Conservation (phyloP, 2,329 filamentous ascomycete genomes). For the Metarhizium brunneum region DNA sequence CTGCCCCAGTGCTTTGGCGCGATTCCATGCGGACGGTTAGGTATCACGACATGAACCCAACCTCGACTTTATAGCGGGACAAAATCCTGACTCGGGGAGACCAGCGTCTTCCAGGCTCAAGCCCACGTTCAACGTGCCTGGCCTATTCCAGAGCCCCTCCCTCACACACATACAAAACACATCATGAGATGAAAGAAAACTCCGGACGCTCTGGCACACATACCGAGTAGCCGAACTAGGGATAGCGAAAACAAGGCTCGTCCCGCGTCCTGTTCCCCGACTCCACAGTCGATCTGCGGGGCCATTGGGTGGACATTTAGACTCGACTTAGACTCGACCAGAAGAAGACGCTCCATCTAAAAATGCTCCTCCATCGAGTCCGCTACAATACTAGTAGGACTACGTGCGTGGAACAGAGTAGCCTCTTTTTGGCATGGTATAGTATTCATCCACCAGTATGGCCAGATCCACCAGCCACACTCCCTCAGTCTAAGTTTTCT, state of each 20-base stretch:
- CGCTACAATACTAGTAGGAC: background rate
- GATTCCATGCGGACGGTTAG: slow-evolving; percentile 1
- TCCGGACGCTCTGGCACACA: background rate
- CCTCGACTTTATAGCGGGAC: background rate
- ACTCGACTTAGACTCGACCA: no score
- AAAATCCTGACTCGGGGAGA: background rate
- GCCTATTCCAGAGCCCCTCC: no score
- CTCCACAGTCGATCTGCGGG: background rate
- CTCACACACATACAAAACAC: background rate
- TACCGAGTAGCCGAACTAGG: background rate
- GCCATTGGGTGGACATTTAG: background rate
- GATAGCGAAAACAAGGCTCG: background rate
- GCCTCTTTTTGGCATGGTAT: background rate
- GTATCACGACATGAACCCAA: slow-evolving; percentile 7
- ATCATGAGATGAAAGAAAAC: background rate
- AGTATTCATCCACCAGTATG: background rate
- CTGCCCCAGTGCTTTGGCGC: background rate
- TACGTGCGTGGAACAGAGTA: background rate
- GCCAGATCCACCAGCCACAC: background rate
- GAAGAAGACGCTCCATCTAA: no score
- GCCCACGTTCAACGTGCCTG: no score
- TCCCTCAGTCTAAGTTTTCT: background rate
- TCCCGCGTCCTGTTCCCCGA: slow-evolving; percentile 3
- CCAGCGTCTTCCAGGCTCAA: background rate
- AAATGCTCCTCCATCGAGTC: no score